Evolutionary conservation across 2,329 filamentous ascomycete genomes (phyloP).

Genomic region (Xylariaceae sp.): DNA sequence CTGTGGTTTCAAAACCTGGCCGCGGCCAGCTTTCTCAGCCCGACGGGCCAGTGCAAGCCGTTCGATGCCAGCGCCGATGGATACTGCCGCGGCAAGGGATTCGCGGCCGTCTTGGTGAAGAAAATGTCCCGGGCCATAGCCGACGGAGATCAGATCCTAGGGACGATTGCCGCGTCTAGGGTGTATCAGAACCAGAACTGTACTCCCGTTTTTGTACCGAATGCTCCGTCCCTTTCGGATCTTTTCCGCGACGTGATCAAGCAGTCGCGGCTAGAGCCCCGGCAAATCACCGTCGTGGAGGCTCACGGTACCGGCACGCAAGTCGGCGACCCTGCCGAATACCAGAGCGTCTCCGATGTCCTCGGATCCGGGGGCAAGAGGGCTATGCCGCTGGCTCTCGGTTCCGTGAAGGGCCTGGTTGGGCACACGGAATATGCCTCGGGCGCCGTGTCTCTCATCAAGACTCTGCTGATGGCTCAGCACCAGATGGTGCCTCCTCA

Average conservation of each 20-base stretch:
- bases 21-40: conserved; percentile 21
- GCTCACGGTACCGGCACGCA: conserved; percentile 8
- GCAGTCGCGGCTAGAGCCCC: conserved; percentile 15
- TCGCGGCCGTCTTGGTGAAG: conserved; percentile 40
- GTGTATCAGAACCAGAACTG: conserved; percentile 35
- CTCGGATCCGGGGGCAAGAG: not conserved
- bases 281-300: conserved; percentile 12
- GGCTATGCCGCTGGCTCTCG: conserved; percentile 3
- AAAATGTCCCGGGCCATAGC: conserved; percentile 34
- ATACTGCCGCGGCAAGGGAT: conserved; percentile 46
- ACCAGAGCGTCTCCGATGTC: not conserved
- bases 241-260: conserved; percentile 25
- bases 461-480: conserved; percentile 2
- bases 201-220: conserved; percentile 34
- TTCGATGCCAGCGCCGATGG: conserved; percentile 40
- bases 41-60: conserved; percentile 21
- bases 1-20: conserved; percentile 20
- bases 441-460: too few relatives aligned
- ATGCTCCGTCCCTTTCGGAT: conserved; percentile 19
- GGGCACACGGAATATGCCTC: not conserved
- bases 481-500: conserved; percentile 6
- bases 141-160: conserved; percentile 38
- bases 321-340: not conserved
- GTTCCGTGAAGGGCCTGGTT: conserved; percentile 3
- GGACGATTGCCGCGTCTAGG: conserved; percentile 29